These are phyloP conservation scores for Spizellomyces sp. DNA, from an alignment of 192 early-diverging fungal genomes.

Conservation along the genomic window DNA sequence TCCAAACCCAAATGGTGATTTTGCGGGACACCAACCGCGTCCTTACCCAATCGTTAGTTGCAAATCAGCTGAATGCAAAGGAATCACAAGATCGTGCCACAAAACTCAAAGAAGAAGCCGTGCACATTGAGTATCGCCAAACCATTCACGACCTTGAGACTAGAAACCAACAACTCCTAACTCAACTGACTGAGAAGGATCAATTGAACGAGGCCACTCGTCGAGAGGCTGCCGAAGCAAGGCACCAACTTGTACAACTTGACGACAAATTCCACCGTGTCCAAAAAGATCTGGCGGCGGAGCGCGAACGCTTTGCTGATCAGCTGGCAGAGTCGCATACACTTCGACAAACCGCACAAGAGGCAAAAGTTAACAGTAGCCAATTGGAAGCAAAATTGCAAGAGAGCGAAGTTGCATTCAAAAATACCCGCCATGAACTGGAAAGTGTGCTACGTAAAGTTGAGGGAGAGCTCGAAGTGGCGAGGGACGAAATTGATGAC, in stretches of 20 bases:
- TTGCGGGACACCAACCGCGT: conserved; percentile 11
- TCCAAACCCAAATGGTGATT: conserved; percentile 7
- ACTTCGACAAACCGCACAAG: too few species aligned
- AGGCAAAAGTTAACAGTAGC: too few species aligned
- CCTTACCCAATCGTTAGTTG: conserved; percentile 1
- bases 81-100: conserved; percentile 10
- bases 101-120: neutral
- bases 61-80: conserved; percentile 8
- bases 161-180: conserved; percentile 1
- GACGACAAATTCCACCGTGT: neutral
- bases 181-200: neutral
- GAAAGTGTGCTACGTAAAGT: too few species aligned
- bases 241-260: neutral
- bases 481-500: too few species aligned
- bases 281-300: neutral
- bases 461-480: too few species aligned
- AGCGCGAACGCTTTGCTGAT: conserved; percentile 1
- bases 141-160: conserved; percentile 1
- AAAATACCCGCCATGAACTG: too few species aligned
- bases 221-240: neutral
- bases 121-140: neutral
- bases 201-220: neutral
- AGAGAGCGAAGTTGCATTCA: too few species aligned
- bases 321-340: neutral
- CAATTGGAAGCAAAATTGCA: too few species aligned